These are phyloP conservation scores for Argentina anserina DNA, from an alignment of 306 rosid genomes.

Conservation along the genomic window DNA sequence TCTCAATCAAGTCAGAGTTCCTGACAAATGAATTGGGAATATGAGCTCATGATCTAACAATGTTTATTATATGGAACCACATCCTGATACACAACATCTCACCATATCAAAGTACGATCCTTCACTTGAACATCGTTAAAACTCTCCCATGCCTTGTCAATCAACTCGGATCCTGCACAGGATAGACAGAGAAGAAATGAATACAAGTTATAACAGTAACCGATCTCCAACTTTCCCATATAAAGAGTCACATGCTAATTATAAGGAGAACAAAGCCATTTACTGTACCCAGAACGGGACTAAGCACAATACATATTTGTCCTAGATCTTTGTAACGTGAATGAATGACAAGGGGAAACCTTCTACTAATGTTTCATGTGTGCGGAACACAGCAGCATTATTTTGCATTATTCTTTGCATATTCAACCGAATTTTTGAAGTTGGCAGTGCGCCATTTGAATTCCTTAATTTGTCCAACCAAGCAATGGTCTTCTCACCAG, in stretches of 20 bases:
- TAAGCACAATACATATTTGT: neutral
- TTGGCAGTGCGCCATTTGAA: slow-evolving; percentile 77
- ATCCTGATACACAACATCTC: slow-evolving; percentile 3
- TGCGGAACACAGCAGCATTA: slow-evolving; percentile 98
- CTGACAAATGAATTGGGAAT: slow-evolving; percentile 30
- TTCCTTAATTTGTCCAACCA: slow-evolving; percentile 93
- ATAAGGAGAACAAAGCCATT: neutral
- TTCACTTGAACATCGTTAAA: slow-evolving; percentile 62
- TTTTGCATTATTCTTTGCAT: slow-evolving; percentile 97
- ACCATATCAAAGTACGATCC: slow-evolving; percentile 85
- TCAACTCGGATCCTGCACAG: slow-evolving; percentile 59
- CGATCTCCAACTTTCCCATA: neutral
- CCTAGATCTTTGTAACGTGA: neutral
- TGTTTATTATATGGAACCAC: neutral
- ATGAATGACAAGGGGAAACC: slow-evolving; percentile 29
- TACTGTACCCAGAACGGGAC: neutral
- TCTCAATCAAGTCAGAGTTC: slow-evolving; percentile 87
- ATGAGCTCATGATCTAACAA: slow-evolving; percentile 8
- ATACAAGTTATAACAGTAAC: neutral
- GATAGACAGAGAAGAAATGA: slow-evolving; percentile 2
- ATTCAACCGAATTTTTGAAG: slow-evolving; percentile 79
- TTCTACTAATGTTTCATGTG: slow-evolving; percentile 89
- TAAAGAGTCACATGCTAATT: slow-evolving; percentile 1
- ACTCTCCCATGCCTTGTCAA: slow-evolving; percentile 72
- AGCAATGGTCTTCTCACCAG: slow-evolving; percentile 87